Percentiles rank a stretch among this genome's conserved stretches.
These are phyloP conservation scores for Eimeria acervulina DNA, from an alignment of 169 alveolate genomes.

Conservation along the genomic window DNA sequence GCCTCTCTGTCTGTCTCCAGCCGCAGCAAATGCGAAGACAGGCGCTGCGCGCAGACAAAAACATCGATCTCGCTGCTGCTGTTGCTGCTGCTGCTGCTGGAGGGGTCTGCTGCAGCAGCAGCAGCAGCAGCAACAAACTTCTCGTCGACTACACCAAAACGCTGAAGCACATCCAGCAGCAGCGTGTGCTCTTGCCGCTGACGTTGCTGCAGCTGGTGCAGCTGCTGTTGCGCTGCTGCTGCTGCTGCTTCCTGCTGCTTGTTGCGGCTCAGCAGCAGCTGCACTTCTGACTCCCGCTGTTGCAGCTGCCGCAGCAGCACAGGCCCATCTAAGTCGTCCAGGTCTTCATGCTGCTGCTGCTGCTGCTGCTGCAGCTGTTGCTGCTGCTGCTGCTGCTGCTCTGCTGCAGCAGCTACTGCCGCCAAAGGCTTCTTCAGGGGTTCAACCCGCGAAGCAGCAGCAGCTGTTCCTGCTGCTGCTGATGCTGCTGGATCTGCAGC, in stretches of 20 bases:
- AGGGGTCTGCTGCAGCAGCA: too few relatives aligned
- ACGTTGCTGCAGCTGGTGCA: slow-evolving; percentile 34
- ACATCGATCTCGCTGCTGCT: slow-evolving; percentile 19
- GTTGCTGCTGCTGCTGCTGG: slow-evolving; percentile 60
- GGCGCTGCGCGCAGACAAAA: background rate
- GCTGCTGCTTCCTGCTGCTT: slow-evolving; percentile 24
- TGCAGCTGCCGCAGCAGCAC: slow-evolving; percentile 57
- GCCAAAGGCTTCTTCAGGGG: background rate
- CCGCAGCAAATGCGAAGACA: slow-evolving; percentile 2
- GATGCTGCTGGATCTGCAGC: too few relatives aligned
- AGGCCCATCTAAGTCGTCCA: slow-evolving; percentile 12
- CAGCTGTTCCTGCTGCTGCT: background rate
- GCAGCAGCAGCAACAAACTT: slow-evolving; percentile 4
- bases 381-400: slow-evolving; percentile 1
- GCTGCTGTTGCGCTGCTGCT: background rate
- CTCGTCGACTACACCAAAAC: slow-evolving; percentile 5
- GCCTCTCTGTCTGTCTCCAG: slow-evolving; percentile 26
- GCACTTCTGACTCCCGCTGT: background rate
- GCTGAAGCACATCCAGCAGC: slow-evolving; percentile 23
- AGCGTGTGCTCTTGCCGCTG: slow-evolving; percentile 23
- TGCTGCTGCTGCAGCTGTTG: background rate
- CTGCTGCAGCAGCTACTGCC: slow-evolving; percentile 15
- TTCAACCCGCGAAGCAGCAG: background rate
- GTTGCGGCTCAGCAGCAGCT: slow-evolving; percentile 20
- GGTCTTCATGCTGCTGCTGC: too few relatives aligned